Evolutionary conservation across 2,329 filamentous ascomycete genomes (phyloP).

Genomic region (Cercospora nicotianae): DNA sequence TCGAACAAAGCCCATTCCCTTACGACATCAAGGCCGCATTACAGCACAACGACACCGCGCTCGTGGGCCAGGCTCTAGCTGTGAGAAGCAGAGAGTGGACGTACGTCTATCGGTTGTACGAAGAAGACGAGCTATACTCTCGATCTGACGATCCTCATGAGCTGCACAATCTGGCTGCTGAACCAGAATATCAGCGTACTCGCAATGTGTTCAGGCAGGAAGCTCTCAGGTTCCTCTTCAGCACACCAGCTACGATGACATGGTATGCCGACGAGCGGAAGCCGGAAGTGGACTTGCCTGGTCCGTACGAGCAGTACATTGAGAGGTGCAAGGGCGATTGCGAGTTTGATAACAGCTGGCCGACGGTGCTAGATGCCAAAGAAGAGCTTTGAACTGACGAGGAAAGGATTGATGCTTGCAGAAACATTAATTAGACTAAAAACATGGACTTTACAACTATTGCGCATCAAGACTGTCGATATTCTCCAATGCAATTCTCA

Average conservation of each 20-base stretch:
- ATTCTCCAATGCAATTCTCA: background rate
- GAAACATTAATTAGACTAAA: background rate
- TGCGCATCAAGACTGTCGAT: background rate
- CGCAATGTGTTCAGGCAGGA: background rate
- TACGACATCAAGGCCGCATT: background rate
- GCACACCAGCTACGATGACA: background rate
- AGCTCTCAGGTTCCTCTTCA: background rate
- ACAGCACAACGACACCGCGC: background rate
- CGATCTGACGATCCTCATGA: background rate
- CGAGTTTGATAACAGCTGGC: background rate
- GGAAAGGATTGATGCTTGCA: background rate
- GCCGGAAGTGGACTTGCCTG: background rate
- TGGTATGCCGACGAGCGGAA: background rate
- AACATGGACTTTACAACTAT: background rate
- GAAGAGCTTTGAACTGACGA: background rate
- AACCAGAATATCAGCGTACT: background rate
- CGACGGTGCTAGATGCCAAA: background rate
- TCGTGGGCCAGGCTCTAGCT: background rate
- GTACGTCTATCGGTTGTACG: background rate
- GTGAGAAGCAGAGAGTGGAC: background rate
- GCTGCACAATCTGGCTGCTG: background rate
- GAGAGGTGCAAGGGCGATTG: background rate
- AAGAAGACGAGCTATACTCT: background rate
- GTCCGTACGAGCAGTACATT: background rate
- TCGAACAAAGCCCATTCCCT: background rate